Percentiles rank a stretch among this genome's conserved stretches.
These are phyloP conservation scores for Perkinsus olseni DNA, from an alignment of 169 alveolate species.

Conservation along the genomic window DNA sequence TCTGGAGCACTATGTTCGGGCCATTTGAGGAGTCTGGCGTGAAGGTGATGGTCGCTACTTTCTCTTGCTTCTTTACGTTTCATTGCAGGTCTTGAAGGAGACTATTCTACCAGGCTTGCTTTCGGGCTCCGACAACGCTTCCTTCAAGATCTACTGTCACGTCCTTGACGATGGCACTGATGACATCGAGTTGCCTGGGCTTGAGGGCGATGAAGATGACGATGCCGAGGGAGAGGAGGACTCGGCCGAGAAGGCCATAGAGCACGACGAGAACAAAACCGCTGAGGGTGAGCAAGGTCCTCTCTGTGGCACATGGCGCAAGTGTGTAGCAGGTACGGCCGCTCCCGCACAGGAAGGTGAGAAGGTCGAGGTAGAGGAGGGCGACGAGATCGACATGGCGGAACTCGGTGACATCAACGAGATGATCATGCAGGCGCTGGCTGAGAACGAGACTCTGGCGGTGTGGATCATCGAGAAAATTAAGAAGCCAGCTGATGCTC, in stretches of 20 bases:
- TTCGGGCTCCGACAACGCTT: neutral
- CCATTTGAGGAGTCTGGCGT: neutral
- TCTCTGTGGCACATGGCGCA: neutral
- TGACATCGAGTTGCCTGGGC: neutral
- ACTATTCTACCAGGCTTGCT: neutral
- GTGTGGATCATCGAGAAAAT: neutral
- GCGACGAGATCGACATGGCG: neutral
- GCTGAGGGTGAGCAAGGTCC: neutral
- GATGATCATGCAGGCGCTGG: neutral
- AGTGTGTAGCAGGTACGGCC: neutral
- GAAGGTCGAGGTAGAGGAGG: neutral
- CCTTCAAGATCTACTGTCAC: neutral
- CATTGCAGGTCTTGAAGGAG: neutral
- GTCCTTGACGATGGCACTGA: neutral
- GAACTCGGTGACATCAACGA: neutral
- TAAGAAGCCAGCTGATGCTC: neutral
- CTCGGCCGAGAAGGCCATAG: neutral
- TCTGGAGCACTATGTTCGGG: neutral
- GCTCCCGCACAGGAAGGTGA: neutral
- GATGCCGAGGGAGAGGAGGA: neutral
- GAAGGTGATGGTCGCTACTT: neutral
- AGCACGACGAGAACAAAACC: neutral
- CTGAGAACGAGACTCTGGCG: neutral
- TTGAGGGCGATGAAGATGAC: neutral
- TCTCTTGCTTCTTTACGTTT: neutral